A percentile compares a stretch with the other conserved stretches of the same genome.
Evolutionary conservation across 306 rosid species (phyloP).

Genomic region (Geum urbanum): DNA sequence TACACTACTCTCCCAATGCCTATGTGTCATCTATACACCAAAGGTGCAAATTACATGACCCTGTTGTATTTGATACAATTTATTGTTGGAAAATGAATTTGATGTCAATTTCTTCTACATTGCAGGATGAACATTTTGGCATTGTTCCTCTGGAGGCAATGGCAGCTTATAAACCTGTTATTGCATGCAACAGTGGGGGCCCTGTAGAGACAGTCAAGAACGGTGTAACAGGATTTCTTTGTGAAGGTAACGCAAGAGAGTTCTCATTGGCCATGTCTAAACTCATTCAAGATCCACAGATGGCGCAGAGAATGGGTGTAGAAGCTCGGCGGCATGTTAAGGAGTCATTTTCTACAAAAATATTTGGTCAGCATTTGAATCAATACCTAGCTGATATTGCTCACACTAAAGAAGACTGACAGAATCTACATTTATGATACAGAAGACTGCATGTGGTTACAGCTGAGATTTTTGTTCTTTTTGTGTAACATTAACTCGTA

Average conservation of each 20-base stretch:
- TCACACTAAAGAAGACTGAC: conserved; percentile 53
- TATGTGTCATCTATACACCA: conserved; percentile 75
- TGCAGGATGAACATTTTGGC: conserved; percentile 91
- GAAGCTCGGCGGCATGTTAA: no score
- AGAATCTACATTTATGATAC: not conserved
- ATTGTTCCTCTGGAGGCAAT: conserved; percentile 95
- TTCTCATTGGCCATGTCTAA: conserved; percentile 66
- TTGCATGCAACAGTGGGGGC: conserved; percentile 90
- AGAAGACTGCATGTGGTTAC: not conserved
- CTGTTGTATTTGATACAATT: conserved; percentile 1
- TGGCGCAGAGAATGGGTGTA: conserved; percentile 62
- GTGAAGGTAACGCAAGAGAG: conserved; percentile 56
- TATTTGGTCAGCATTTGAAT: conserved; percentile 63
- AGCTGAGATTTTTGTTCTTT: no score
- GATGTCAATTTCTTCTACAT: conserved; percentile 16
- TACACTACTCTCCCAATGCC: conserved; percentile 75
- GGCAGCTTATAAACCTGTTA: conserved; percentile 93
- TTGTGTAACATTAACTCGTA: no score
- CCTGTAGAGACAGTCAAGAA: conserved; percentile 73
- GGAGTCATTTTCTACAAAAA: conserved; percentile 72
- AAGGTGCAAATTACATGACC: conserved; percentile 38
- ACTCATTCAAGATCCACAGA: conserved; percentile 48
- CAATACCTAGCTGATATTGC: conserved; percentile 56
- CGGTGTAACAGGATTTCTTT: conserved; percentile 67
- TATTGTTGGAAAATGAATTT: conserved; percentile 6